These are phyloP conservation scores for Lipomyces spencermartinsiae DNA, from an alignment of 805 yeast species.

Conservation along the genomic window DNA sequence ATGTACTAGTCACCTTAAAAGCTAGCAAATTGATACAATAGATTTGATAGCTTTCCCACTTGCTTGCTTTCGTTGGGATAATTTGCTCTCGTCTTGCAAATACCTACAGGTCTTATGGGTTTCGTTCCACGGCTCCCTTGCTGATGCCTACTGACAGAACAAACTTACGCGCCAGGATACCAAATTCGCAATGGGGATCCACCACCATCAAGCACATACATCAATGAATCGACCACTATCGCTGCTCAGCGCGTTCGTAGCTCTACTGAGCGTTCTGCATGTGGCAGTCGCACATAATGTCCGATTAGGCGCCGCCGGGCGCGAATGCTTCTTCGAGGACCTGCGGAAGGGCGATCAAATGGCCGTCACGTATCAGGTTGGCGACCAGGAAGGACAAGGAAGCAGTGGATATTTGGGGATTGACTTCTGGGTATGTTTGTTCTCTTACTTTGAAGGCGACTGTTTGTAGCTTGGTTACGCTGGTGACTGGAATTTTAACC, in stretches of 20 bases:
- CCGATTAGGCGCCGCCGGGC: constrained; percentile 36
- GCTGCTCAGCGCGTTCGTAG: not conserved
- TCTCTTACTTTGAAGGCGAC: not conserved
- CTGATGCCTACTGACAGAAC: no score
- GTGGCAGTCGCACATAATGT: constrained; percentile 38
- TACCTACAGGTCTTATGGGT: not conserved
- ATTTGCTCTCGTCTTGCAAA: no score
- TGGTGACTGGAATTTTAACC: not conserved
- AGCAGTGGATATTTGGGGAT: constrained; percentile 36
- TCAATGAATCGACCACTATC: not conserved
- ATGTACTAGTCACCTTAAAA: no score
- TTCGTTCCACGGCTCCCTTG: not conserved
- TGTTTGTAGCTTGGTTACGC: not conserved
- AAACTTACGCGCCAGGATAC: not conserved
- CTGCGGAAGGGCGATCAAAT: constrained; percentile 84
- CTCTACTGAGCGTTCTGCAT: constrained; percentile 1
- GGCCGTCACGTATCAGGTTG: constrained; percentile 90
- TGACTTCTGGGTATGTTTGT: constrained; percentile 39
- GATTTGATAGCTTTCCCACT: no score
- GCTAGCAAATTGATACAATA: no score
- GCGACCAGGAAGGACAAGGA: constrained; percentile 68
- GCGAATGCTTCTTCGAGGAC: constrained; percentile 78
- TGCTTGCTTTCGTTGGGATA: no score
- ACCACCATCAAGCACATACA: not conserved
- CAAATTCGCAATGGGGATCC: not conserved